These are phyloP conservation scores for Amylostereum areolatum DNA, from an alignment of 1,284 basidiomycete species.

Conservation along the genomic window DNA sequence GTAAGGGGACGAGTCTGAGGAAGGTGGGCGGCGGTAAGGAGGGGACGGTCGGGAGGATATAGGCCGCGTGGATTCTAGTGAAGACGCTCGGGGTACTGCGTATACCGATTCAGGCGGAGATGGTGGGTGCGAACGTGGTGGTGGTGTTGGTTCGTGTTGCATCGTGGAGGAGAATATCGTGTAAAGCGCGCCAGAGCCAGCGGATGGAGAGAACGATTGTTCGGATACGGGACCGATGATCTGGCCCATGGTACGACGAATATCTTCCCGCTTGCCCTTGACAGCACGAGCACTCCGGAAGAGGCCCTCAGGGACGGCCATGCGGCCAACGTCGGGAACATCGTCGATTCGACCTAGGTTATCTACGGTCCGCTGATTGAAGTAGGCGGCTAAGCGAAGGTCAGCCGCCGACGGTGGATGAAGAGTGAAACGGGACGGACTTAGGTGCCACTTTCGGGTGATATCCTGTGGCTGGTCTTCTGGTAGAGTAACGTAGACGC, in stretches of 20 bases:
- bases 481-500: constrained; percentile 68
- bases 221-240: constrained; percentile 3
- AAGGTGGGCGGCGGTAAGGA: neutral
- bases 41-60: neutral
- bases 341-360: constrained; percentile 61
- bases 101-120: neutral
- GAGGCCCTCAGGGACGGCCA: constrained; percentile 64
- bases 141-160: constrained; percentile 3
- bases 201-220: constrained; percentile 3
- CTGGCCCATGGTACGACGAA: constrained; percentile 16
- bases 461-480: constrained; percentile 56
- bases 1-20: neutral
- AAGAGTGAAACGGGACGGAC: constrained; percentile 35
- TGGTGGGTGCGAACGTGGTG: neutral
- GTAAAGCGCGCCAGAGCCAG: constrained; percentile 12
- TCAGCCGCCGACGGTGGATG: constrained; percentile 1
- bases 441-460: constrained; percentile 75
- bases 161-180: constrained; percentile 15
- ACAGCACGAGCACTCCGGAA: constrained; percentile 70
- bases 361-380: constrained; percentile 68
- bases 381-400: constrained; percentile 60
- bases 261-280: constrained; percentile 51
- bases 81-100: neutral
- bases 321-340: constrained; percentile 56
- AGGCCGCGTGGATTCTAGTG: neutral